Evolutionary conservation across 148 eudicot species (phyloP), one percentile per base, ranked within the genome.

Genomic region (Hydrangea macrophylla): DNA sequence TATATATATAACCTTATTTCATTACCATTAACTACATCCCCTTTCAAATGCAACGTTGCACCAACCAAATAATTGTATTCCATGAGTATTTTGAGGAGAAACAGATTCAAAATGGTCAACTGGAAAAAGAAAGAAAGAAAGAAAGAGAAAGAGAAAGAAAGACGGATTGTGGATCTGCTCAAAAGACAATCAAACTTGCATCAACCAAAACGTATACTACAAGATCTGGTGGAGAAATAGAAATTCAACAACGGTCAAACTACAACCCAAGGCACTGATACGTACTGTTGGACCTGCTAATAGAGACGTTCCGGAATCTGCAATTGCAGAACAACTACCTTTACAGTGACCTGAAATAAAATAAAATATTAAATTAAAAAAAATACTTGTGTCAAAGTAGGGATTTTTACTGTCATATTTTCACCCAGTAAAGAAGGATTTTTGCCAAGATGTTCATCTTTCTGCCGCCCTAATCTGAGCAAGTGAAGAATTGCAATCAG

Each of bases 301-400:
- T 71, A 90, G 80, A 44, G 99, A 94, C 67, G 99, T 90, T 63
- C 99, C 99, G 60, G 97, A 90, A 85, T 94, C 99, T 22, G 99
- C 99, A 62, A 94, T 94, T 44, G 99, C 99, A 26, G 97, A 82
- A 71, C 99, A 94, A 61, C 92, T 93, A 55, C 78, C 69, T 15
- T 67, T 69, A 71, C 99, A 90, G 48, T 69, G 79, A 45, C 96
- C 99, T 90, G 84, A 15, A 62, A n/a, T n/a, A n/a, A n/a, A n/a
- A n/a, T n/a, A n/a, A n/a, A n/a, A n/a, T n/a, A n/a, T n/a, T n/a
- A n/a, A n/a, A n/a, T n/a, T 66, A 59, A 40, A 31, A 0, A 26
- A 45, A 12, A 68, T 27, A 13, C 11, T 27, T 18, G 36, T 33
- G 60, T 23, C 39, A 33, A 13, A 23, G 32, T 58, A 9, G 17